Evolutionary conservation across 345 rosid species (phyloP), one percentile per base, ranked within the genome.

Genomic region (Carallia pectinifolia): DNA sequence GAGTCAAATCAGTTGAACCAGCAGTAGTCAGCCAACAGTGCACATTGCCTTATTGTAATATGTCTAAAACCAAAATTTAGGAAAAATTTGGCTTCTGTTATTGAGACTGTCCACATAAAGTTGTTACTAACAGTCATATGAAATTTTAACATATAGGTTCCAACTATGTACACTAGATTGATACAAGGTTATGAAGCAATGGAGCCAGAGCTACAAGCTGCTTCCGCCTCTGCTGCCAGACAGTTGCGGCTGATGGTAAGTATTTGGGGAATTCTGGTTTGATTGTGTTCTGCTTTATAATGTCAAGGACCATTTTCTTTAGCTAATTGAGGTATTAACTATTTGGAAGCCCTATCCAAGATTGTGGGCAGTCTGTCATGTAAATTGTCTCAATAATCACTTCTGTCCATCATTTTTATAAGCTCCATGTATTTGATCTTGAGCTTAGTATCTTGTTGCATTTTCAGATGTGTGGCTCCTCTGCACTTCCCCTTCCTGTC

Each of bases 101-200:
- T 17, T 64, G 16, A 58, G 61, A 50, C 34, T 65, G 33, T 68
- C 65, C 0, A 3, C 29, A 53, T 34, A 29, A 44, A 44, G 58
- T 61, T 44, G 30, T 38, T 47, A 15, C 4, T 1, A 61, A 48
- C 5, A 47, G 12, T 40, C 53, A 62, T 68, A 36, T 77, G 68
- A 30, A 52, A 66, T 69, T 69, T 53, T 70, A 52, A 64, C 75
- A 13, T 34, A 31, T 76, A 95, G 99, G 99, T 95, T 70, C 99
- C 99, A 54, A 95, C 99, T 53, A 95, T 95, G 91, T 92, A 95
- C 71, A 83, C 91, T 47, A 88, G 98, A 65, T 76, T 95, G 75
- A 95, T 95, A 83, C 97, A 95, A 95, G 99, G 98, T 56, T 92
- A 92, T 77, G 92, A 89, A 79, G 84, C 89, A 78, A 90, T 95